Evolutionary conservation across 768 basidiomycete species (phyloP).

Genomic region (Gloeostereum incarnatum): DNA sequence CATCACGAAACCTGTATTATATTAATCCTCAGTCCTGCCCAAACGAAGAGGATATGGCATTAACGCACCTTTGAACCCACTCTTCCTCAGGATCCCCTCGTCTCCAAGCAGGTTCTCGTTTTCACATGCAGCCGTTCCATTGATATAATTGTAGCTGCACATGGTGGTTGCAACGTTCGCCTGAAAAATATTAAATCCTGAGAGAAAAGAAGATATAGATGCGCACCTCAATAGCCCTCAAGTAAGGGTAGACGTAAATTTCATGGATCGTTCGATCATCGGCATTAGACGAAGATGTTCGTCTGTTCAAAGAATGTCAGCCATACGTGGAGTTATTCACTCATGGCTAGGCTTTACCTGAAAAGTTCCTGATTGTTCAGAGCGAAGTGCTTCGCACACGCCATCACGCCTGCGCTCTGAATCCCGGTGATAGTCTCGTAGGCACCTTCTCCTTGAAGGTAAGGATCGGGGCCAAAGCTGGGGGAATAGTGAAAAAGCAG

Average conservation of each 20-base stretch:
- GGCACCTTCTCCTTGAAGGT: conserved; percentile 50
- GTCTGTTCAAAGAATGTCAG: conserved; percentile 3
- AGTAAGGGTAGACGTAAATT: conserved; percentile 42
- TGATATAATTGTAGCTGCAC: conserved; percentile 46
- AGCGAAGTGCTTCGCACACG: conserved; percentile 45
- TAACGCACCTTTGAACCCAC: conserved; percentile 40
- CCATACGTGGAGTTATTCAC: background rate
- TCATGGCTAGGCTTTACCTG: too few relatives aligned
- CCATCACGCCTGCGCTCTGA: conserved; percentile 51
- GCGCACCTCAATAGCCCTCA: conserved; percentile 36
- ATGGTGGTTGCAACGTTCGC: conserved; percentile 42
- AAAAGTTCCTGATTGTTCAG: too few relatives aligned
- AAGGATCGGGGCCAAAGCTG: conserved; percentile 54
- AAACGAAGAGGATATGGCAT: too few relatives aligned
- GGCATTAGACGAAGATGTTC: conserved; percentile 32
- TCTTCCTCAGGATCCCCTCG: conserved; percentile 24
- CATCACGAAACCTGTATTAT: conserved; percentile 30
- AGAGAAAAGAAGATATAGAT: background rate
- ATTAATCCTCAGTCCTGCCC: too few relatives aligned
- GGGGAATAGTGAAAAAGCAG: background rate
- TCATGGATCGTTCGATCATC: conserved; percentile 52
- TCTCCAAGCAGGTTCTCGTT: conserved; percentile 39
- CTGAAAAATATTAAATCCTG: conserved; percentile 13
- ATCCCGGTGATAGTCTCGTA: conserved; percentile 52
- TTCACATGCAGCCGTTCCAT: conserved; percentile 57